Percentiles rank a stretch among this genome's conserved stretches.
Evolutionary conservation across 2,329 filamentous ascomycete genomes (phyloP).

Genomic region (Cladorrhinum sp.): DNA sequence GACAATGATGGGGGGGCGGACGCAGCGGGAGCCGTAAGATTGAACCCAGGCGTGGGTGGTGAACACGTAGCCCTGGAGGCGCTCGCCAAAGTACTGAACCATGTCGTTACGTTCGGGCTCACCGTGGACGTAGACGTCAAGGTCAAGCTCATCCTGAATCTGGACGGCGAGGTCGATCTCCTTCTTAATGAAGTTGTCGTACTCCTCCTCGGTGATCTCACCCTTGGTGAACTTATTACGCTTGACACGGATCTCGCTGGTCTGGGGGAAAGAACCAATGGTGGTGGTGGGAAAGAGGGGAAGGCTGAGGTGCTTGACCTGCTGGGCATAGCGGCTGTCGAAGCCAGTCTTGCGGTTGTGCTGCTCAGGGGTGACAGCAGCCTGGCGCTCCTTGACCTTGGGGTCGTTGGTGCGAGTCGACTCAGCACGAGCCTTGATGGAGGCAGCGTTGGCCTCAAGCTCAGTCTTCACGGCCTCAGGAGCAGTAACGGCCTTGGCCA

Average conservation of each 20-base stretch:
- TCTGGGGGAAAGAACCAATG: conserved; percentile 99
- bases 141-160: conserved; percentile 96
- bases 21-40: conserved; percentile 96
- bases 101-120: conserved; percentile 99
- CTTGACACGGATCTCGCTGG: conserved; percentile 94
- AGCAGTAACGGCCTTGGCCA: conserved; percentile 95
- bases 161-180: conserved; percentile 94
- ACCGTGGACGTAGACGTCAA: conserved; percentile 96
- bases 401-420: conserved; percentile 97
- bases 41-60: conserved; percentile 98
- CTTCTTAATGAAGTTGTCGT: conserved; percentile 99
- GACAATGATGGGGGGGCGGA: conserved; percentile 96
- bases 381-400: conserved; percentile 93
- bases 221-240: conserved; percentile 99
- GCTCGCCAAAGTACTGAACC: conserved; percentile 99
- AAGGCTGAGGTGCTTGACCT: conserved; percentile 89
- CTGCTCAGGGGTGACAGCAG: conserved; percentile 76
- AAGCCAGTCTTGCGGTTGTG: conserved; percentile 94
- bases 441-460: conserved; percentile 96
- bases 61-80: conserved; percentile 94
- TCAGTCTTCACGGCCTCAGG: conserved; percentile 80
- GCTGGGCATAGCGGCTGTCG: conserved; percentile 76
- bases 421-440: conserved; percentile 82
- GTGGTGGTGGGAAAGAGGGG: conserved; percentile 98
- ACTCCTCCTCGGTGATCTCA: conserved; percentile 87